Evolutionary conservation across 2,329 filamentous ascomycete species (phyloP).

Genomic region (Exophiala bonariae): DNA sequence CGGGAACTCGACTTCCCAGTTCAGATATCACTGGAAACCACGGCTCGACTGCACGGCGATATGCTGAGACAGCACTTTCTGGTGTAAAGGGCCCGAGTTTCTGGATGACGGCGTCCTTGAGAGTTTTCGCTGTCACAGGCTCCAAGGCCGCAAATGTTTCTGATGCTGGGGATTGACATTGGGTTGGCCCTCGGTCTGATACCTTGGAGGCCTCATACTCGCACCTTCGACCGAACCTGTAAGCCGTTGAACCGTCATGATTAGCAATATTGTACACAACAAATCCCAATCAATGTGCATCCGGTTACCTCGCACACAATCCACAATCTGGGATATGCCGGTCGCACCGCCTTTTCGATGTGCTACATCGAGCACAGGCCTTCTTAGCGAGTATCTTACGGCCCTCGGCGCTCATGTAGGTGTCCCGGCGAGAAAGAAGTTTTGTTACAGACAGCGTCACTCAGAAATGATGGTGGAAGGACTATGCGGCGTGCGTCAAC

Average conservation of each 20-base stretch:
- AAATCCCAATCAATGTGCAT: too few species aligned
- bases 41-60: constrained; percentile 2
- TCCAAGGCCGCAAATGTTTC: not conserved
- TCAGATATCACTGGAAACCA: constrained; percentile 5
- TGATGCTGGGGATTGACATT: not conserved
- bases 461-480: too few species aligned
- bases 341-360: constrained; percentile 9
- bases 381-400: constrained; percentile 3
- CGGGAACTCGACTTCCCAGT: not conserved
- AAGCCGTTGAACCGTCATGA: too few species aligned
- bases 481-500: too few species aligned
- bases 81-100: not conserved
- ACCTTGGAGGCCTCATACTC: not conserved
- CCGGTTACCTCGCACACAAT: constrained; percentile 8
- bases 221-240: not conserved
- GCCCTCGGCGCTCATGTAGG: too few species aligned
- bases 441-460: too few species aligned
- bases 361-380: constrained; percentile 10
- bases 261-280: too few species aligned
- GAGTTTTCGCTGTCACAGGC: too few species aligned
- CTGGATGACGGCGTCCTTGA: constrained; percentile 4
- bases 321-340: constrained; percentile 1
- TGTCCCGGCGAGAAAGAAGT: too few species aligned
- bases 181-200: not conserved
- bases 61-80: not conserved